phyloP scores from a whole-genome alignment of 2,329 filamentous ascomycete genomes.

The Colletotrichum brevisporum region DNA sequence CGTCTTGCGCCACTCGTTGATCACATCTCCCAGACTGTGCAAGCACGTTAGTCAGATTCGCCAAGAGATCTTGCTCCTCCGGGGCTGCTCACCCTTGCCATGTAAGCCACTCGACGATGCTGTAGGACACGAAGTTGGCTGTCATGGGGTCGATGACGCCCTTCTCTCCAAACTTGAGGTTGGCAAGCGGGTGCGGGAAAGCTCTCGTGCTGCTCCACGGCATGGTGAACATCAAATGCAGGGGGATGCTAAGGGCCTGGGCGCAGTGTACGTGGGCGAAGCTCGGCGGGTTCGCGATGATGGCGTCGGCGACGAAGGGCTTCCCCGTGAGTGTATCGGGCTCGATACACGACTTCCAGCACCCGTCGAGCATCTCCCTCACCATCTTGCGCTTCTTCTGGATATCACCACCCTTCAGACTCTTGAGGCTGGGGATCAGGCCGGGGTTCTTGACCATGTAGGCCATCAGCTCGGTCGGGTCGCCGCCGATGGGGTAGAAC shows the following conservation, averaged over 20 bases:
- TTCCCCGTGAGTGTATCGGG: conserved; percentile 32
- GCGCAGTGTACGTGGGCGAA: conserved; percentile 65
- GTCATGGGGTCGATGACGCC: conserved; percentile 61
- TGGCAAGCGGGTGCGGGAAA: conserved; percentile 81
- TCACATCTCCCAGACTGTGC: conserved; percentile 75
- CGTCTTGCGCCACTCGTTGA: conserved; percentile 79
- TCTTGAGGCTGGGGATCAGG: conserved; percentile 46
- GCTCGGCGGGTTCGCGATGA: conserved; percentile 66
- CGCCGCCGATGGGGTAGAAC: conserved; percentile 69
- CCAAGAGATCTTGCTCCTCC: accelerated
- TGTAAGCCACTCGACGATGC: conserved; percentile 80
- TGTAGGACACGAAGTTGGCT: conserved; percentile 80
- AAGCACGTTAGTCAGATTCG: not conserved
- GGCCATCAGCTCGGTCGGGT: conserved; percentile 59
- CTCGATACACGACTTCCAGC: conserved; percentile 46
- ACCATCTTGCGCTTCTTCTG: conserved; percentile 46
- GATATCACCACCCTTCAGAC: conserved; percentile 46
- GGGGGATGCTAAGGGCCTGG: conserved; percentile 57
- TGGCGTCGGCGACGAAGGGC: conserved; percentile 64
- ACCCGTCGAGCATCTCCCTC: conserved; percentile 45
- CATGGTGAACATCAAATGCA: conserved; percentile 72
- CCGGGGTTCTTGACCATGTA: conserved; percentile 50
- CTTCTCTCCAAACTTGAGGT: conserved; percentile 75
- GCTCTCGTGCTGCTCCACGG: conserved; percentile 81
- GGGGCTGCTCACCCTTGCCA: conserved; percentile 72